Conservation (phyloP, 2,329 filamentous ascomycete genomes). For the Corynespora cassiicola region DNA sequence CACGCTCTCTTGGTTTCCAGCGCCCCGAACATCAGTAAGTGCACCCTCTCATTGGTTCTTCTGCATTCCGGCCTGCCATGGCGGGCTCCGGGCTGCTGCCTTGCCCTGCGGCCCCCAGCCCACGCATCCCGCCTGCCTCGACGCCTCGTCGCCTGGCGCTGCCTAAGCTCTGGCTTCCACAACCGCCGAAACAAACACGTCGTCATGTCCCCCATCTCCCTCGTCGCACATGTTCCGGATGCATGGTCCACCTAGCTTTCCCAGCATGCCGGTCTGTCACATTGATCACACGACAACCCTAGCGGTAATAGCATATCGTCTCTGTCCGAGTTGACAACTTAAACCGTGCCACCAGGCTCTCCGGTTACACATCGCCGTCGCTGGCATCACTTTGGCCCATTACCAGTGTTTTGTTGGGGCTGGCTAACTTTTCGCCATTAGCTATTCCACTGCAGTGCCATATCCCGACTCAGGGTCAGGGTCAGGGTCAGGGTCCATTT, state of each 20-base stretch:
- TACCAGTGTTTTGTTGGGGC: slow-evolving; percentile 35
- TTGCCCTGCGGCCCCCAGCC: slow-evolving; percentile 41
- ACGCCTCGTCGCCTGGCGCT: slow-evolving; percentile 45
- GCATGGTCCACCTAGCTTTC: slow-evolving; percentile 44
- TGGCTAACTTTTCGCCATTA: slow-evolving; percentile 48
- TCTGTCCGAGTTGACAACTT: slow-evolving; percentile 45
- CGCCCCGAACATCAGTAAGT: slow-evolving; percentile 65
- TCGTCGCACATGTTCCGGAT: slow-evolving; percentile 46
- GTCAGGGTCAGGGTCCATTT: slow-evolving; percentile 62
- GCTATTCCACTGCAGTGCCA: slow-evolving; percentile 58
- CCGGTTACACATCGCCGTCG: slow-evolving; percentile 47
- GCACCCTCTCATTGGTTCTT: slow-evolving; percentile 47
- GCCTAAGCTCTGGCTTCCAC: slow-evolving; percentile 44
- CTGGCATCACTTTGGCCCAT: slow-evolving; percentile 38
- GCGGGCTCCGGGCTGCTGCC: slow-evolving; percentile 44
- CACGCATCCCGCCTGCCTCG: slow-evolving; percentile 33
- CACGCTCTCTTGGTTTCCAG: slow-evolving; percentile 58
- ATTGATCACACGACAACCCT: slow-evolving; percentile 54
- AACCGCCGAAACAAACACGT: slow-evolving; percentile 49
- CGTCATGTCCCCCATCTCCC: slow-evolving; percentile 43
- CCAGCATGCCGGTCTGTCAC: slow-evolving; percentile 49
- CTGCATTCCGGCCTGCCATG: slow-evolving; percentile 39
- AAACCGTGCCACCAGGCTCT: slow-evolving; percentile 46
- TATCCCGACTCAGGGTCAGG: slow-evolving; percentile 64
- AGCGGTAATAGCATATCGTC: slow-evolving; percentile 44